Percentiles rank a stretch among this genome's conserved stretches.
Conservation (phyloP, 176 grass and related monocot genomes). For the Avena atlantica region DNA sequence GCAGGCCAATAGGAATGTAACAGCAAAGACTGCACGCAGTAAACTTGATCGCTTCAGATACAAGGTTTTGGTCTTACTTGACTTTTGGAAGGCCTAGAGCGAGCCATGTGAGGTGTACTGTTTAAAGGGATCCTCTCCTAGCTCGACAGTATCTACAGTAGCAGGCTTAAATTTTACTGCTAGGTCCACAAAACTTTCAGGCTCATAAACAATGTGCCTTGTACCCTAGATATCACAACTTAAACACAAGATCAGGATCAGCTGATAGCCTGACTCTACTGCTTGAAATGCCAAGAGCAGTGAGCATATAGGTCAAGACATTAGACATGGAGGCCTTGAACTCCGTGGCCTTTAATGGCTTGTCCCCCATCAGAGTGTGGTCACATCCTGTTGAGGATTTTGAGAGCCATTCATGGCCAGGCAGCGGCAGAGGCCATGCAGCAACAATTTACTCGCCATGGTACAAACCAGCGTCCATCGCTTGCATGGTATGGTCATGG, state of each 20-base stretch:
- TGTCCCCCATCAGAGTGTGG: slow-evolving; percentile 65
- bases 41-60: slow-evolving; percentile 23
- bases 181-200: slow-evolving; percentile 15
- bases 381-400: slow-evolving; percentile 73
- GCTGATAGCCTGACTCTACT: background rate
- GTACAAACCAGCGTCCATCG: slow-evolving; percentile 42
- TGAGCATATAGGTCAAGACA: slow-evolving; percentile 48
- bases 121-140: background rate
- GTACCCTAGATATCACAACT: slow-evolving; percentile 9
- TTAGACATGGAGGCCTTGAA: slow-evolving; percentile 61
- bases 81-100: slow-evolving; percentile 20
- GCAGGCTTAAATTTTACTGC: slow-evolving; percentile 1
- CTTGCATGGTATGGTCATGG: slow-evolving; percentile 43
- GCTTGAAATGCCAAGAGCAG: slow-evolving; percentile 36
- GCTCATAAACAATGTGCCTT: background rate
- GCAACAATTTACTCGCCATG: slow-evolving; percentile 47
- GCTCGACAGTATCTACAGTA: background rate
- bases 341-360: slow-evolving; percentile 65
- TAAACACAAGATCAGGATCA: background rate
- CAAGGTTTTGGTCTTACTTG: slow-evolving; percentile 30
- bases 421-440: slow-evolving; percentile 50
- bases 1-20: slow-evolving; percentile 11
- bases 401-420: slow-evolving; percentile 59
- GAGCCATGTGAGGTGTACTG: slow-evolving; percentile 34
- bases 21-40: slow-evolving; percentile 6